Evolutionary conservation across 2,329 filamentous ascomycete genomes (phyloP), one percentile per base, ranked within the genome.

Genomic region (Fusarium albosuccineum): DNA sequence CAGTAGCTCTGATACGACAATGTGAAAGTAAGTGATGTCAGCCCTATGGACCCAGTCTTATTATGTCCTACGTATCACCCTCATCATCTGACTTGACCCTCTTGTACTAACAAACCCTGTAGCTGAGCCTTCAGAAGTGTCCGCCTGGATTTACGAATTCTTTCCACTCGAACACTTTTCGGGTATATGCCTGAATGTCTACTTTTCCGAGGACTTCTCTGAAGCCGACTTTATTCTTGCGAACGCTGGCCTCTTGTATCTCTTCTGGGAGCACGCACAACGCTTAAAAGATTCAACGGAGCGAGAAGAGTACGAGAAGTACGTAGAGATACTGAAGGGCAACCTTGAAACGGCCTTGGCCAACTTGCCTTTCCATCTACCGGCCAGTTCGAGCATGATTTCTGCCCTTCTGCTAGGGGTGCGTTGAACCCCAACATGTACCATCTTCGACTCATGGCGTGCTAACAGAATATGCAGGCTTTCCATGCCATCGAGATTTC

Each of bases 151-250:
- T n/a, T 70, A 71, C 8, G 74, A 74, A 26, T 76, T 76, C 30
- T 53, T 76, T 6, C 70, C 74, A 0, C 34, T 74, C 22, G 68
- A 77, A 8, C 66, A 66, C 13, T 78, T 78, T 57, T 70, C 72
- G 2, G 75, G 77, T n/a, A 66, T 75, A 16, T 76, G 73, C n/a
- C 67, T 77, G 8, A 72, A 72, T 10, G 71, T 78, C 3, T 78
- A 78, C 46, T 78, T 77, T 46, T 71, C 75, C 2, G 74, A 73
- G 3, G 74, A 77, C 41, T 70, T 74, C 44, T 70, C 73, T 6
- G 74, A 78, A 22, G 67, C 75, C 7, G 73, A 76, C 34, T 78
- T 76, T 27, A 77, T 78, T 51, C 73, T 74, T n/a, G 73, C 75
- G 1, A 78, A 78, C 30, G 64, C 72, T 4, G 75, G 77, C 3